A percentile compares a stretch with the other conserved stretches of the same genome.
Conservation (phyloP, 768 basidiomycete species). For the Scleroderma citrinum region DNA sequence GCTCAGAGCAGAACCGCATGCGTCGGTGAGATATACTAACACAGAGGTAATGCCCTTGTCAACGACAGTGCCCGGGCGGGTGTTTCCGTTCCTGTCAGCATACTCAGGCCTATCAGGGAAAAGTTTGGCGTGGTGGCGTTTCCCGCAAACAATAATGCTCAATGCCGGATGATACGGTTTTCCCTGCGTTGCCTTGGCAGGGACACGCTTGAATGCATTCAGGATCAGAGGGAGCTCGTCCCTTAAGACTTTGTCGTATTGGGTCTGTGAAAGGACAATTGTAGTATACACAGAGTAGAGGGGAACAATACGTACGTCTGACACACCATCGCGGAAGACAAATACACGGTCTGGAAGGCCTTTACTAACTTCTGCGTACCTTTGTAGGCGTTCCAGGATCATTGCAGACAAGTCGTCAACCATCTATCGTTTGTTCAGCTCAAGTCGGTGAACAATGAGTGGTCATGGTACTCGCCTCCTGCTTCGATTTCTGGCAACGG, state of each 20-base stretch:
- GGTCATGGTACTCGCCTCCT: constrained; percentile 16
- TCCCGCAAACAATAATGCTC: constrained; percentile 78
- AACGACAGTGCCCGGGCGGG: constrained; percentile 72
- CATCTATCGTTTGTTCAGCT: constrained; percentile 44
- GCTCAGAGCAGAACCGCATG: constrained; percentile 6
- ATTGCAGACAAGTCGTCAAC: constrained; percentile 58
- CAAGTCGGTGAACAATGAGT: neutral
- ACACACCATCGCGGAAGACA: constrained; percentile 79
- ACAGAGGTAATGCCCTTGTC: constrained; percentile 72
- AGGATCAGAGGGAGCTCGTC: constrained; percentile 60
- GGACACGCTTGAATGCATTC: constrained; percentile 48
- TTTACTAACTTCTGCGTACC: constrained; percentile 51
- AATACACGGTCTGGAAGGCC: constrained; percentile 61
- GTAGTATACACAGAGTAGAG: neutral
- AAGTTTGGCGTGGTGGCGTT: constrained; percentile 55
- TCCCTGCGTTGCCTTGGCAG: constrained; percentile 37
- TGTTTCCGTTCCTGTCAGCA: constrained; percentile 68
- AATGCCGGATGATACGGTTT: constrained; percentile 53
- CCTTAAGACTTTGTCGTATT: constrained; percentile 56
- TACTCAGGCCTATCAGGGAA: constrained; percentile 45
- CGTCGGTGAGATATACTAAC: constrained; percentile 30
- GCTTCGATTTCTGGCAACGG: constrained; percentile 46
- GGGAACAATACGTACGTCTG: constrained; percentile 46
- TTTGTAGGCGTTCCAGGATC: constrained; percentile 62
- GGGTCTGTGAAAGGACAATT: constrained; percentile 44